Base-by-base conservation (phyloP, 192 early-diverging fungal genomes). In the Phlyctochytrium arcticum region DNA sequence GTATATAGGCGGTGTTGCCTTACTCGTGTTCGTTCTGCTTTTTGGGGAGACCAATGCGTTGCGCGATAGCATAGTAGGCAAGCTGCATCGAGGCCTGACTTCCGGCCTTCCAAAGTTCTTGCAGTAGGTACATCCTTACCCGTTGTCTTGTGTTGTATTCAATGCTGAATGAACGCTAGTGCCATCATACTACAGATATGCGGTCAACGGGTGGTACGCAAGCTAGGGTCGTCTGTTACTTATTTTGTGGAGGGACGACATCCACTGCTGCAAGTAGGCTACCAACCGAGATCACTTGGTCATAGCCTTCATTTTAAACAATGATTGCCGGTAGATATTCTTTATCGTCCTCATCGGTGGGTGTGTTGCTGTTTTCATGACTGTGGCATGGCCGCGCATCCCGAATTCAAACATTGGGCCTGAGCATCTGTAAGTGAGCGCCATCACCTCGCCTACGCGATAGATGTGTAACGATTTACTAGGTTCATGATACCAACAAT, bases 271-370 rank as follows among this genome's bases (percentile, higher is more conserved):
- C 72, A 75, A 57, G 73, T 74, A 34, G 6, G 31, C 8, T 5
- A 24, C 8, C 12, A 44, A 19, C 39, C n/a, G n/a, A n/a, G n/a
- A n/a, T n/a, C n/a, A n/a, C 39, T 44, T 44, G 39, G 12, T 53
- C 24, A 26, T 53, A 12, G 50, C n/a, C 50, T 12, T 19, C 27
- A 24, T 12, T 2, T 12, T 15, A 2, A 1, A 2, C 12, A 27
- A 19, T 53, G 50, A 53, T 19, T 58, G 31, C 8, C 21, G 8
- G 5, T 58, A 79, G 72, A 70, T 75, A 6, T 80, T 80, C 46
- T 80, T 63, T 55, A 47, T 80, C 21, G 30, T 54, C 6, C 60
- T 80, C 6, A 46, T 80, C 27, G 73, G 70, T 3, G 70, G 36
- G 10, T 65, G 66, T 31, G 48, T 79, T 15, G 36, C 17, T 3